Evolutionary conservation across 1,139 yeast species (phyloP), one percentile per base, ranked within the genome.

Genomic region (Hansenula lynferdii): DNA sequence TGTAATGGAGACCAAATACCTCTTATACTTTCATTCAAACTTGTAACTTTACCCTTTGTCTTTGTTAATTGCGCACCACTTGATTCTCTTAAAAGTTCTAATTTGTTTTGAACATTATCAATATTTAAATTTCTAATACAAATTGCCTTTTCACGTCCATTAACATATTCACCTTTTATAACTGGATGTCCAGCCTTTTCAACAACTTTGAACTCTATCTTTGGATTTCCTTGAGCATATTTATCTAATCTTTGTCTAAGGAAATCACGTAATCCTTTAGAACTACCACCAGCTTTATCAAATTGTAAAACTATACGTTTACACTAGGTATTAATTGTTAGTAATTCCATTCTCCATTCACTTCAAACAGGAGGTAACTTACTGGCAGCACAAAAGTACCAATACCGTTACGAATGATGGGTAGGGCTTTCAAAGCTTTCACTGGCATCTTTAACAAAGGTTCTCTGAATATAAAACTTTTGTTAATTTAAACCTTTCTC

Each of bases 1-100:
- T 92, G 97, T 69, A 92, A 72, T 41, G 98, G 98, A 36, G 97
- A 87, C 98, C 99, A 92, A 38, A 92, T 72, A 54, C 98, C 99
- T 72, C 99, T 83, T 15, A 92, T 92, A 37, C 95, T 82, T 44
- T 76, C 77, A 60, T 90, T 92, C 43, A 72, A 62, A 32, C 95
- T 82, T 60, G 78, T 75, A 31, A 92, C 97, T 50, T 84, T 82
- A 49, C 83, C 80, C 50, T 75, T 71, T 45, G 85, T 76, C 56
- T 79, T 80, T 48, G 70, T 65, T 42, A 85, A 57, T 38, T 77
- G 71, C 37, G 73, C 77, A 25, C 83, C 84, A 24, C 81, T 69
- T 11, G 82, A 67, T 57, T 82, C 75, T 51, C 71, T 73, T 61
- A 73, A 69, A 47, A 68, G 68, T 47, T 64, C 70, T 60, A 69